Evolutionary conservation across 805 yeast genomes (phyloP), one percentile per base, ranked within the genome.

Genomic region (Cyberlindnera xishuangbannaensis): DNA sequence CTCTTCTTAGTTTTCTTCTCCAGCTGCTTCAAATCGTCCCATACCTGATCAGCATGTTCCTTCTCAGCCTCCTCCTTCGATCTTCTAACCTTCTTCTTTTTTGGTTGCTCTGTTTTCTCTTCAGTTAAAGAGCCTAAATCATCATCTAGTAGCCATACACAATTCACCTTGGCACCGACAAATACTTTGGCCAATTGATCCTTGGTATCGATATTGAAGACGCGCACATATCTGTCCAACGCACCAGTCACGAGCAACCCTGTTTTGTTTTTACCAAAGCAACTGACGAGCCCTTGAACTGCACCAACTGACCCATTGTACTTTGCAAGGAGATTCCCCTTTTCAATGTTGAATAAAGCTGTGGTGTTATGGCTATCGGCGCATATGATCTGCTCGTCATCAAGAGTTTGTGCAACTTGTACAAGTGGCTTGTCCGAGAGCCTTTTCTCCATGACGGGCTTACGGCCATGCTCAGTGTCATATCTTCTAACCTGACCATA

Each of bases 151-250:
- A 80, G 50, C 36, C 67, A 47, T 15, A 78, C 69, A 18, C 65
- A 60, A 16, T 71, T 67, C 13, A 85, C 67, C 52, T 83, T 86
- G 5, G 85, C 73, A 2, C 94, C 95, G 18, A 81, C 50, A 48
- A 73, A 90, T 5, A 84, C 82, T 51, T 86, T 86, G 7, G 76
- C 86, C 11, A 60, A 32, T 30, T 75, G 63, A 27, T 73, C 71
- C 32, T 94, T 67, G 1, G 76, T 59, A 2, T 60, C 61, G 5
- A 76, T 53, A 40, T 86, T 81, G 57, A 73, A 90, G 4, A 83
- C 84, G 38, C 96, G 71, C 18, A 85, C 66, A 49, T 86, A 90
- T 49, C 95, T 69, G 52, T 92, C 98, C 15, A 88, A 68, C 0
- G 96, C 95, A 27, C 95, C 97, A 14, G 84, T 67, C 3, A 78